phyloP scores from a whole-genome alignment of 2,329 filamentous ascomycete genomes.

The Botrytis fabae region DNA sequence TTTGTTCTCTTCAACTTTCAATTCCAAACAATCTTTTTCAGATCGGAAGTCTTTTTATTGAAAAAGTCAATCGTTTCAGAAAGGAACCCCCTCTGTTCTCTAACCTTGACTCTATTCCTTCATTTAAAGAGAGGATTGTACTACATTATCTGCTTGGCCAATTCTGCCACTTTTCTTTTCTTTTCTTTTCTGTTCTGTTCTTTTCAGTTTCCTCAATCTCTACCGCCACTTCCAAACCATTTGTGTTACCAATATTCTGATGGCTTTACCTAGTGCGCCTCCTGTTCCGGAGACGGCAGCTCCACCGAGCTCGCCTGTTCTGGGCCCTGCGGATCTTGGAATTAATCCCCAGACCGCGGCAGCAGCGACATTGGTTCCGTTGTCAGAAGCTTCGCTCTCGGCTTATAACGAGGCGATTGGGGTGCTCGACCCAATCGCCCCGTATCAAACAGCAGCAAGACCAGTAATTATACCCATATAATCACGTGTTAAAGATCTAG shows the following conservation, averaged over 20 bases:
- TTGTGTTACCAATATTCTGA: background rate
- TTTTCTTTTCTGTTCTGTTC: no score
- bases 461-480: background rate
- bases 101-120: background rate
- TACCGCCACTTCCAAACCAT: background rate
- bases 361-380: background rate
- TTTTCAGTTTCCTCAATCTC: background rate
- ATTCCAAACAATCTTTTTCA: background rate
- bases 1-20: background rate
- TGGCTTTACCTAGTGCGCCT: background rate
- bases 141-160: background rate
- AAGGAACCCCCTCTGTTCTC: background rate
- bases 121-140: background rate
- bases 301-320: conserved; percentile 19
- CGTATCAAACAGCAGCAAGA: background rate
- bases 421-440: background rate
- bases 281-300: background rate
- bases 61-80: background rate
- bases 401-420: conserved; percentile 7
- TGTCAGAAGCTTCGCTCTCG: background rate
- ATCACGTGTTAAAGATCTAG: conserved; percentile 4
- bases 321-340: background rate
- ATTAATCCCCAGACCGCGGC: background rate
- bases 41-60: background rate
- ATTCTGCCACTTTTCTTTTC: background rate